Evolutionary conservation across 1,139 yeast genomes (phyloP).

Genomic region (Pichia sp.): DNA sequence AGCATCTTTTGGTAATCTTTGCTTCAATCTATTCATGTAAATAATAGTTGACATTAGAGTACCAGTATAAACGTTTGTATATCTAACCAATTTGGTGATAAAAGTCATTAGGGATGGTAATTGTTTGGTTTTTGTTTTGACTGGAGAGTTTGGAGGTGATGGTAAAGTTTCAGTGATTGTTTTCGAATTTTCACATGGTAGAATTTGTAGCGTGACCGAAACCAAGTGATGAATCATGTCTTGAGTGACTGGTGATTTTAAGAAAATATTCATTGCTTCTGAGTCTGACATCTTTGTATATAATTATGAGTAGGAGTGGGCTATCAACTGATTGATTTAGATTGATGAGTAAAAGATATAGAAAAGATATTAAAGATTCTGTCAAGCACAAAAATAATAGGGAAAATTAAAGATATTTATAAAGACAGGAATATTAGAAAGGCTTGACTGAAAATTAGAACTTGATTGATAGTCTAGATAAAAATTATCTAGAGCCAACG

Average conservation of each 20-base stretch:
- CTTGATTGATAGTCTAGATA: too few species aligned
- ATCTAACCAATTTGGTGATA: conserved; percentile 58
- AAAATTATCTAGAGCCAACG: too few species aligned
- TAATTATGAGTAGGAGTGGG: too few species aligned
- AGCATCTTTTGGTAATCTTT: conserved; percentile 58
- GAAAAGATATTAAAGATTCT: not conserved
- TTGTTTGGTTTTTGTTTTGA: conserved; percentile 28
- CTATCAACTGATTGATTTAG: not conserved
- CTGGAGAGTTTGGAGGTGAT: conserved; percentile 30
- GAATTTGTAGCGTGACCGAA: conserved; percentile 52
- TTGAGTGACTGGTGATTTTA: conserved; percentile 51
- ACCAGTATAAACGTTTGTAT: conserved; percentile 71
- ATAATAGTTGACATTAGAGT: conserved; percentile 67
- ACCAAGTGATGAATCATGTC: conserved; percentile 62
- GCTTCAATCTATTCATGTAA: conserved; percentile 52
- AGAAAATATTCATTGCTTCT: conserved; percentile 48
- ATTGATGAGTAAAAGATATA: not conserved
- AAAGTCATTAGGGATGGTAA: conserved; percentile 71
- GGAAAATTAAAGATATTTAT: too few species aligned
- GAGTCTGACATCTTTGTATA: conserved; percentile 33
- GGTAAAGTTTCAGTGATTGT: conserved; percentile 25
- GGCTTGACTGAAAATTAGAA: too few species aligned
- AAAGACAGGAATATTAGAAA: too few species aligned
- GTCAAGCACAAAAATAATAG: too few species aligned
- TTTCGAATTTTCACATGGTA: conserved; percentile 42